Evolutionary conservation across 177 flowering plant genomes (phyloP).

Genomic region (Tripterygium wilfordii): DNA sequence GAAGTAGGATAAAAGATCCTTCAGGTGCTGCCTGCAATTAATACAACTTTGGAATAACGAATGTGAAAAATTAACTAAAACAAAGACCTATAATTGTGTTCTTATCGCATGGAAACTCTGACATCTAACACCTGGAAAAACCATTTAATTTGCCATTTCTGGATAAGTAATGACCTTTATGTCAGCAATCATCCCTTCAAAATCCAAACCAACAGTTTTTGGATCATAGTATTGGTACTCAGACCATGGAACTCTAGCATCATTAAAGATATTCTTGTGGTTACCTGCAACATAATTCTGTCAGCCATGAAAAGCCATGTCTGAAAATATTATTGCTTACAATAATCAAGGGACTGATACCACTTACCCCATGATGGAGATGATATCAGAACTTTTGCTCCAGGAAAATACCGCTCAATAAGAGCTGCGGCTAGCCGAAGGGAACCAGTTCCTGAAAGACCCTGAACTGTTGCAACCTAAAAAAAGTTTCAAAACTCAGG

Average conservation of each 20-base stretch:
- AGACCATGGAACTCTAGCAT: constrained; percentile 97
- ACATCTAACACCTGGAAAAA: too few species aligned
- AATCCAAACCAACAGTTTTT: constrained; percentile 91
- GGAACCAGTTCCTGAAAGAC: constrained; percentile 99
- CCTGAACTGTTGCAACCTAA: constrained; percentile 95
- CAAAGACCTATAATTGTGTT: background rate
- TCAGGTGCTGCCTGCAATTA: constrained; percentile 75
- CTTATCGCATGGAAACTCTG: too few species aligned
- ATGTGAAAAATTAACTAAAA: background rate
- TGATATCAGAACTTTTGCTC: constrained; percentile 84
- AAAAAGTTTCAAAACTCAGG: constrained; percentile 5
- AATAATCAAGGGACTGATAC: constrained; percentile 8
- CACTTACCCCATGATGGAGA: constrained; percentile 97
- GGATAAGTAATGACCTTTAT: constrained; percentile 94
- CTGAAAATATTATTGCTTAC: background rate
- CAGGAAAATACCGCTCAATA: constrained; percentile 88
- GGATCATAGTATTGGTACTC: constrained; percentile 96
- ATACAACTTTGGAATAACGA: too few species aligned
- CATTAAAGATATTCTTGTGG: constrained; percentile 98
- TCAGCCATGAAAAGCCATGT: constrained; percentile 6
- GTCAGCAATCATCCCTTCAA: constrained; percentile 94
- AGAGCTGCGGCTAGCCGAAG: constrained; percentile 94
- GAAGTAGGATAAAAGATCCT: constrained; percentile 86
- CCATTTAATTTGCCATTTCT: too few species aligned
- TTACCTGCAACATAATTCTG: constrained; percentile 50